phyloP scores from a whole-genome alignment of 2,329 filamentous ascomycete species.

The Aspergillus japonicus region DNA sequence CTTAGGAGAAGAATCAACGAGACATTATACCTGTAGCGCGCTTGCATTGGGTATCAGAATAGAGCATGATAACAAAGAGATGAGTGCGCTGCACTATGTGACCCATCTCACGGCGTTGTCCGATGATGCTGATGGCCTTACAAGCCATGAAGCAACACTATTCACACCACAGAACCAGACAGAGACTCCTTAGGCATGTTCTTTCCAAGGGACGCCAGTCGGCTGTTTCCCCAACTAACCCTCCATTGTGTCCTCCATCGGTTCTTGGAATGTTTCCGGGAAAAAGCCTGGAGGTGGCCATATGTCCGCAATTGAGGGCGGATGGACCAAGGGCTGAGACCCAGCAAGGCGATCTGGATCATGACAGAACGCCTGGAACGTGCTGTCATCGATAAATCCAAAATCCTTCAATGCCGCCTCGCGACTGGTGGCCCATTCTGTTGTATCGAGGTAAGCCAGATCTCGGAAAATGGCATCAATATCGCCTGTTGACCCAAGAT shows the following conservation, averaged over 20 bases:
- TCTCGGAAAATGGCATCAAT: slow-evolving; percentile 48
- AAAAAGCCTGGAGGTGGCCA: slow-evolving; percentile 46
- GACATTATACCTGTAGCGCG: background rate
- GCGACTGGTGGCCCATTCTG: slow-evolving; percentile 44
- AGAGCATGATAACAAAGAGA: background rate
- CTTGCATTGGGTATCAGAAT: background rate
- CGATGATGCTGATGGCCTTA: background rate
- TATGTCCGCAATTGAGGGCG: slow-evolving; percentile 42
- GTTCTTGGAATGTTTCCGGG: slow-evolving; percentile 40
- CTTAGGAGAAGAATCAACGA: background rate
- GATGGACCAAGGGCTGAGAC: slow-evolving; percentile 37
- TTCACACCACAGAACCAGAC: no score
- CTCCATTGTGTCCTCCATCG: slow-evolving; percentile 21
- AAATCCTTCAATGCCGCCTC: slow-evolving; percentile 45
- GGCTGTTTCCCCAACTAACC: slow-evolving; percentile 13
- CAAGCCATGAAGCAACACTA: background rate
- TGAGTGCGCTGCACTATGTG: background rate
- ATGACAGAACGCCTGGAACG: slow-evolving; percentile 47
- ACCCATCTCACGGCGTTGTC: background rate
- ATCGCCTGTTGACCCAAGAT: slow-evolving; percentile 24
- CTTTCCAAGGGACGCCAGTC: background rate
- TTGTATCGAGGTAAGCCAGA: slow-evolving; percentile 46
- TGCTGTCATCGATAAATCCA: slow-evolving; percentile 45
- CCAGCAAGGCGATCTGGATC: slow-evolving; percentile 43
- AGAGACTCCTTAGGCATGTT: background rate